Conservation (phyloP, 2,329 filamentous ascomycete genomes). For the Colletotrichum truncatum region DNA sequence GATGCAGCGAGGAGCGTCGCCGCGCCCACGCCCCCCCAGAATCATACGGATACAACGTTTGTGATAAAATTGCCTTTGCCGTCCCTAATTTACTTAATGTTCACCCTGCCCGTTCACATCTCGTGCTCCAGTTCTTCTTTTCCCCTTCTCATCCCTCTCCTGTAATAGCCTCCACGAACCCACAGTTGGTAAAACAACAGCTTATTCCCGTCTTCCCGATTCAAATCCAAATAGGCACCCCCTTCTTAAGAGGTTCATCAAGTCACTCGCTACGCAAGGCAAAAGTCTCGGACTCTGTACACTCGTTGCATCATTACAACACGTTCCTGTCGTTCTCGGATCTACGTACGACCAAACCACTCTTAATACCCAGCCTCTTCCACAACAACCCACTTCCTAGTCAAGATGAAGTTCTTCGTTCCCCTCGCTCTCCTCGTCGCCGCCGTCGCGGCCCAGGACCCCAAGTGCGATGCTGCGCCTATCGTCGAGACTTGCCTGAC, state of each 20-base stretch:
- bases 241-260: constrained; percentile 18
- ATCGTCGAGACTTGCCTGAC: constrained; percentile 56
- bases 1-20: not conserved
- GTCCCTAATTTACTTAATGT: constrained; percentile 28
- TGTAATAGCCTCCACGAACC: constrained; percentile 27
- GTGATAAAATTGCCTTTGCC: constrained; percentile 25
- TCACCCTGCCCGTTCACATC: not conserved
- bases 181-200: constrained; percentile 13
- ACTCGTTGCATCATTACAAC: constrained; percentile 14
- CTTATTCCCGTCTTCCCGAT: constrained; percentile 10
- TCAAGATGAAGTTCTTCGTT: constrained; percentile 57
- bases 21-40: constrained; percentile 3
- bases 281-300: constrained; percentile 10
- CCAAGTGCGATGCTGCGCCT: constrained; percentile 53
- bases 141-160: constrained; percentile 11
- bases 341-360: not conserved
- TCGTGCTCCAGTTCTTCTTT: not conserved
- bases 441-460: constrained; percentile 38
- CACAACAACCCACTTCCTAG: not conserved
- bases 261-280: constrained; percentile 21
- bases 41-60: constrained; percentile 29
- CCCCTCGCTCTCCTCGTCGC: constrained; percentile 46
- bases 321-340: not conserved
- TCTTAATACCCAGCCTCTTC: not conserved
- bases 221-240: not conserved